Base-by-base conservation (phyloP, 108 stramenopile genomes). In the Cylindrotheca closterium region DNA sequence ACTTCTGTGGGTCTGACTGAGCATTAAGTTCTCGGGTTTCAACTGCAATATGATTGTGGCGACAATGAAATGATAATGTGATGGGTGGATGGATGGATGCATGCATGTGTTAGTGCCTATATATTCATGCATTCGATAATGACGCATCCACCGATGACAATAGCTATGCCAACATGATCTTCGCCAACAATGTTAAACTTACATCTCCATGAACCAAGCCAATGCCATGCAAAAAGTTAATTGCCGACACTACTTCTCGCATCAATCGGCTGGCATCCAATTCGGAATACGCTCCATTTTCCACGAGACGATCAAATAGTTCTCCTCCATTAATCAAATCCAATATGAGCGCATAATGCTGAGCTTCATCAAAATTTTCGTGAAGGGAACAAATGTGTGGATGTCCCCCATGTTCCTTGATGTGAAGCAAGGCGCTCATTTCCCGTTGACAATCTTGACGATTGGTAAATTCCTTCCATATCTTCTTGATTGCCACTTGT, bases 11-110 rank as follows among this genome's bases (percentile, higher is more conserved):
- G 74, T 79, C 57, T 79, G 72, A 54, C 78, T 79, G 5, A 91
- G 68, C 69, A 91, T 63, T 21, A 91, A 59, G 59, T 87, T 91
- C 68, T 87, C 89, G 0, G 89, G 86, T 51, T 91, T 91, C 59
- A 91, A 63, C 37, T 42, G 15, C 7, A 42, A 42, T 10, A 42
- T 15, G 37, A 42, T 15, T 7, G 10, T 10, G 15, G 15, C 15
- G 15, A 42, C 37, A 42, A 42, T 42, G 7, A 42, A 15, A 42
- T 10, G 37, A 42, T 10, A 42, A 42, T 42, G 15, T 15, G 15
- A 15, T 42, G 37, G 15, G 15, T 42, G 37, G 15, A 15, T 42
- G 37, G 7, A 42, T 42, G 37, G 15, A 42, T 10, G 37, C 10
- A 15, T 10, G 37, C 7, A 10, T 42, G 37, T 10, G 37, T 10